Percentiles rank a stretch among this genome's conserved stretches.
Evolutionary conservation across 768 basidiomycete genomes (phyloP).

Genomic region (Boletus barrowsii): DNA sequence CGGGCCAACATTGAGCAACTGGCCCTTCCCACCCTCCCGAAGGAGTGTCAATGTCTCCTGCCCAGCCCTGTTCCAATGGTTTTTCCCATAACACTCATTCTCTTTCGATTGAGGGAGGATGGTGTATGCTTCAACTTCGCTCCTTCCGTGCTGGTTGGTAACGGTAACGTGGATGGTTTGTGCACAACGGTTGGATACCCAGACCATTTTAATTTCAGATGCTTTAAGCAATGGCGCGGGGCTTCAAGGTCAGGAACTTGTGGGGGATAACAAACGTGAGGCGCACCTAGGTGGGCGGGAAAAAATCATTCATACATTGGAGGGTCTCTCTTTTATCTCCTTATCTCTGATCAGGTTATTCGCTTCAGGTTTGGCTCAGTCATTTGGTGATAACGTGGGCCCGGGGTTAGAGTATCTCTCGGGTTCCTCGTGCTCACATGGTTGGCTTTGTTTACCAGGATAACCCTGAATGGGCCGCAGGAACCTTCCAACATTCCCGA

Average conservation of each 20-base stretch:
- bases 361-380: not conserved
- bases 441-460: not conserved
- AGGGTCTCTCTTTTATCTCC: too few relatives aligned
- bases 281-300: not conserved
- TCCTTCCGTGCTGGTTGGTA: conserved; percentile 10
- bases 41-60: conserved; percentile 5
- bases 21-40: conserved; percentile 10
- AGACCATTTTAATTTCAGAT: conserved; percentile 9
- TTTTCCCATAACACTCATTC: not conserved
- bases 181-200: conserved; percentile 12
- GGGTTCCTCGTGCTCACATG: not conserved
- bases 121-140: not conserved
- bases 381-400: not conserved
- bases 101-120: not conserved
- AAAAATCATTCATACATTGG: not conserved
- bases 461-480: too few relatives aligned
- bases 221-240: too few relatives aligned
- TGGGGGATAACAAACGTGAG: not conserved
- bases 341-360: too few relatives aligned
- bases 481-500: too few relatives aligned
- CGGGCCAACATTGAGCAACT: conserved; percentile 9
- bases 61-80: conserved; percentile 8
- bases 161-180: not conserved
- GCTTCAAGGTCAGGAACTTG: not conserved
- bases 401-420: too few relatives aligned